Base-by-base conservation (phyloP, 305 asterid genomes). In the Fraxinus baroniana region DNA sequence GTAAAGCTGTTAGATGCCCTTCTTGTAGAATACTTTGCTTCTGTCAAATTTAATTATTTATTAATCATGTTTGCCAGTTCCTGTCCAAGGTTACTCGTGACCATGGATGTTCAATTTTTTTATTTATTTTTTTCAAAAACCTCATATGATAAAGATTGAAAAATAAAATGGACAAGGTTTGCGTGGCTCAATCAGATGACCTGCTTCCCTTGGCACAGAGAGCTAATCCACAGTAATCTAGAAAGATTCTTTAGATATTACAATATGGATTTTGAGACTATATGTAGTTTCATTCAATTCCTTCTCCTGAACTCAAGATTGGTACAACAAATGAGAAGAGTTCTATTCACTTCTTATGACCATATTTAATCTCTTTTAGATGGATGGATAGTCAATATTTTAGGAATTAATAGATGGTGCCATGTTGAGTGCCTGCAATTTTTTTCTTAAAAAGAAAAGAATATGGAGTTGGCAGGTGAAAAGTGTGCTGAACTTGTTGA, bases 271-370 rank as follows among this genome's bases (percentile, higher is more conserved):
- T 9, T 66, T 24, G 35, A 66, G 73, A 26, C 36, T 66, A 66
- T 66, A 4, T 66, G 1, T 66, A 2, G 73, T 30, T 26, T 66
- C 73, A 66, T 66, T 66, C 36, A 10, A 26, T 66, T 66, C 35
- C 32, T 66, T 66, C 18, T 66, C 74, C 74, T 66, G 74, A 66
- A 66, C 74, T 66, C 74, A 26, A 66, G 36, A 66, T 66, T 66
- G 74, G 36, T 66, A 26, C 35, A 66, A 66, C 36, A 66, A 66
- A 22, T 24, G 73, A 66, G 35, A 66, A 12, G 36, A 24, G 73
- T 66, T 66, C 13, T 66, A 60, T 3, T 12, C 36, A 9, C 74
- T 66, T 26, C 71, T 10, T 12, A 26, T 66, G 18, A 62, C 71
- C 30, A 20, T 8, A 62, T 62, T 18, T 62, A 22, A 55, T 26